phyloP scores from a whole-genome alignment of 148 eudicot genomes.

The Polygonum maritimum region DNA sequence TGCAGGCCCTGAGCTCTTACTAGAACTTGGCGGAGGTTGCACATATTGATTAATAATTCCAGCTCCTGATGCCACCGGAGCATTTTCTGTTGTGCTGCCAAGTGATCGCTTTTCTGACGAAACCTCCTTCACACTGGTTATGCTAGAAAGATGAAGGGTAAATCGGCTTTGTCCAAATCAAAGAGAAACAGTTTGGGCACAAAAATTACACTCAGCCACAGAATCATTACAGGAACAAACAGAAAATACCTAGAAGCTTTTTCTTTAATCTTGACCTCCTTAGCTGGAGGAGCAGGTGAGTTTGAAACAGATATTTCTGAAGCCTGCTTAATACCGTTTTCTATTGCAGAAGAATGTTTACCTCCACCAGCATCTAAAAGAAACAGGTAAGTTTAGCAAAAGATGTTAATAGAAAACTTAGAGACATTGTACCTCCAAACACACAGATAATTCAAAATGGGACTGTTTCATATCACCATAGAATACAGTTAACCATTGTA shows the following conservation, averaged over 20 bases:
- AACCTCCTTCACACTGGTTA: slow-evolving; percentile 18
- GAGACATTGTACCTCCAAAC: neutral
- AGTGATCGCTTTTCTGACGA: slow-evolving; percentile 19
- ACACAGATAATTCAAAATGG: neutral
- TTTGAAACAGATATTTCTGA: slow-evolving; percentile 21
- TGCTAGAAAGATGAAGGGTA: slow-evolving; percentile 21
- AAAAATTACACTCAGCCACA: slow-evolving; percentile 6
- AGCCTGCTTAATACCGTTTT: slow-evolving; percentile 39
- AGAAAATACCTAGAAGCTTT: slow-evolving; percentile 32
- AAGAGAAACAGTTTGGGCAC: slow-evolving; percentile 17
- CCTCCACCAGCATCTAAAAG: slow-evolving; percentile 46
- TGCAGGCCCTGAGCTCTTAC: slow-evolving; percentile 16
- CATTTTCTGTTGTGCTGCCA: slow-evolving; percentile 23
- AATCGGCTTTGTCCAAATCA: slow-evolving; percentile 28
- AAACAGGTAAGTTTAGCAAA: neutral
- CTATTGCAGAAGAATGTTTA: slow-evolving; percentile 37
- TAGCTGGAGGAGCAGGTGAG: slow-evolving; percentile 22
- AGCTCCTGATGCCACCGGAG: slow-evolving; percentile 13
- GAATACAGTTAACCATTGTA: neutral
- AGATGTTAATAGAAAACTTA: neutral
- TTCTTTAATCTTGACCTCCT: slow-evolving; percentile 34
- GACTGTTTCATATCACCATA: neutral
- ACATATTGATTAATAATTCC: slow-evolving; percentile 16
- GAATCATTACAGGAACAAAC: neutral
- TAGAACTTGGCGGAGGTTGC: slow-evolving; percentile 21